Percentiles rank a stretch among this genome's conserved stretches.
phyloP scores from a whole-genome alignment of 352 stramenopile species.

The Phytophthora tubulina region DNA sequence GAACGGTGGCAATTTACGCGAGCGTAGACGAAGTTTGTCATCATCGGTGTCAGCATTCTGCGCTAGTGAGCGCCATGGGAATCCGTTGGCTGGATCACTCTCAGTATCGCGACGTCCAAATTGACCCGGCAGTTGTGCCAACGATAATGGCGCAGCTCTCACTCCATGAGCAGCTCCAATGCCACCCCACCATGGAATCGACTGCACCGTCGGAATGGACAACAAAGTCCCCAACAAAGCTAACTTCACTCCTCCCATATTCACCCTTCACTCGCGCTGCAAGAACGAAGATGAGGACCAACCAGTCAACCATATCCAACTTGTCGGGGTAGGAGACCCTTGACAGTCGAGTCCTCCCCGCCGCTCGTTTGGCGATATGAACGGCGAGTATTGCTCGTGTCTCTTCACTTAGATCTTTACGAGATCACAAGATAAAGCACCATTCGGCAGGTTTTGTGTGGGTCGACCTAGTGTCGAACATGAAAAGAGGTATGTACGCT shows the following conservation, averaged over 20 bases:
- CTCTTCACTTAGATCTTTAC: constrained; percentile 11
- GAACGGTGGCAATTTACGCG: constrained; percentile 30
- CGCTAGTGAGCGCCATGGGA: constrained; percentile 25
- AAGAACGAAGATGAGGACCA: constrained; percentile 2
- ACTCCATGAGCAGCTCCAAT: constrained; percentile 36
- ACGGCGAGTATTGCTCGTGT: neutral
- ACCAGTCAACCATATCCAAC: constrained; percentile 1
- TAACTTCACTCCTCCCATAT: constrained; percentile 17
- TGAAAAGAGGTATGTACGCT: too few relatives aligned
- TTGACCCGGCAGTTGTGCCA: constrained; percentile 23
- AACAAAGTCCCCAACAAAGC: constrained; percentile 9
- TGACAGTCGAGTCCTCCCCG: constrained; percentile 12
- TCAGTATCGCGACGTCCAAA: constrained; percentile 23
- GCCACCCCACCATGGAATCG: constrained; percentile 31
- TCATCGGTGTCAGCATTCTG: constrained; percentile 6
- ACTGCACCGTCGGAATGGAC: constrained; percentile 13
- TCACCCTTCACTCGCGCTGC: neutral
- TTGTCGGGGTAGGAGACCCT: constrained; percentile 11
- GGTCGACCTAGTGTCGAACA: too few relatives aligned
- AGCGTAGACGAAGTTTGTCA: constrained; percentile 7
- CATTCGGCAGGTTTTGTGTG: too few relatives aligned
- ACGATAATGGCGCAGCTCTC: constrained; percentile 11
- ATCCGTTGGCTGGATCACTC: neutral
- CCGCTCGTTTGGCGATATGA: constrained; percentile 21
- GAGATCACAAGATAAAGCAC: neutral